Conservation (phyloP, 2,329 filamentous ascomycete species). For the Cladosporium oxysporum region DNA sequence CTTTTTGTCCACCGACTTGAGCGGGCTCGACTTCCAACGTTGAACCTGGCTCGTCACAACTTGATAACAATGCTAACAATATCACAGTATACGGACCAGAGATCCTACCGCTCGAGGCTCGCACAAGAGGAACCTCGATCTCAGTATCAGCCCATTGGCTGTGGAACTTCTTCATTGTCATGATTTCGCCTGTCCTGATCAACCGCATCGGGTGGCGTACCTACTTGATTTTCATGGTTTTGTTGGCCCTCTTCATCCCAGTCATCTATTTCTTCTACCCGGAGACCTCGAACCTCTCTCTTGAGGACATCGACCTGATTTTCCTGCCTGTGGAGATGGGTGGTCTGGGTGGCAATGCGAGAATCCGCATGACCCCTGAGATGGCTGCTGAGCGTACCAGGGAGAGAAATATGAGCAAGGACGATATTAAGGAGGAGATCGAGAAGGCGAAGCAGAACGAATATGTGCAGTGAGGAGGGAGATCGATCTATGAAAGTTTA, state of each 20-base stretch:
- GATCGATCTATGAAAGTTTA: neutral
- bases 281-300: constrained; percentile 34
- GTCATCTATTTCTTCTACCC: constrained; percentile 37
- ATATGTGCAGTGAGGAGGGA: neutral
- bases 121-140: constrained; percentile 50
- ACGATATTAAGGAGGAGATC: constrained; percentile 10
- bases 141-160: constrained; percentile 49
- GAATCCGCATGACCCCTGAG: constrained; percentile 19
- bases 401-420: constrained; percentile 14
- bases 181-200: constrained; percentile 51
- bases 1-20: neutral
- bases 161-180: constrained; percentile 52
- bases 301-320: constrained; percentile 40
- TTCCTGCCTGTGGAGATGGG: constrained; percentile 25
- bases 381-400: constrained; percentile 15
- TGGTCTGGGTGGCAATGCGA: constrained; percentile 4
- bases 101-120: constrained; percentile 51
- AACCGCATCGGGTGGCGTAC: constrained; percentile 50
- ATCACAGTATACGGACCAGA: constrained; percentile 49
- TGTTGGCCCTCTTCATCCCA: constrained; percentile 20
- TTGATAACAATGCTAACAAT: neutral
- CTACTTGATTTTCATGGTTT: constrained; percentile 51
- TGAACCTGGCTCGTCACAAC: neutral
- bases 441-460: constrained; percentile 18
- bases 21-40: neutral